Evolutionary conservation across 2,329 filamentous ascomycete genomes (phyloP).

Genomic region (Hirsutella minnesotensis): DNA sequence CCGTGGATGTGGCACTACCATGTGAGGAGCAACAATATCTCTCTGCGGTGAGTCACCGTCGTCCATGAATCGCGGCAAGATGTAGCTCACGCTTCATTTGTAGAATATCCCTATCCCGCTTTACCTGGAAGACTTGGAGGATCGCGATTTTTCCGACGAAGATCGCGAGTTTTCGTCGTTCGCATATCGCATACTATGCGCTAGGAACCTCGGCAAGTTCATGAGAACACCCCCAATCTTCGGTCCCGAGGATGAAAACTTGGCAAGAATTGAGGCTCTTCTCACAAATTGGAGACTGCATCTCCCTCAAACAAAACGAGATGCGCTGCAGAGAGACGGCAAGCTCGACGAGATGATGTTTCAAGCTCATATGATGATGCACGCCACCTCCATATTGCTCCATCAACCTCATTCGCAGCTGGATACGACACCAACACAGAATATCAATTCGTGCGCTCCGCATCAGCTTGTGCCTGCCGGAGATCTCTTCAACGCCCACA

Average conservation of each 20-base stretch:
- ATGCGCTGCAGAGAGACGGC: slow-evolving; percentile 57
- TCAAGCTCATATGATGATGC: slow-evolving; percentile 71
- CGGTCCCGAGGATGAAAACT: slow-evolving; percentile 40
- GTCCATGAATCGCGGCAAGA: no score
- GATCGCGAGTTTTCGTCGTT: slow-evolving; percentile 70
- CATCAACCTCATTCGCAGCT: slow-evolving; percentile 72
- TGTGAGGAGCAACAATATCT: slow-evolving; percentile 71
- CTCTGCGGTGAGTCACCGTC: slow-evolving; percentile 37
- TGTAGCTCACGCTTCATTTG: no score
- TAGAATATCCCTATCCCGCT: slow-evolving; percentile 46
- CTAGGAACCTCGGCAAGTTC: slow-evolving; percentile 66
- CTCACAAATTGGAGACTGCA: slow-evolving; percentile 69
- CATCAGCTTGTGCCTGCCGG: slow-evolving; percentile 38
- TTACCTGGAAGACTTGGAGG: slow-evolving; percentile 65
- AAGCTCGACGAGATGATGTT: slow-evolving; percentile 83
- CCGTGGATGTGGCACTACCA: slow-evolving; percentile 59
- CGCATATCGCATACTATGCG: slow-evolving; percentile 71
- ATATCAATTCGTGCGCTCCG: slow-evolving; percentile 55
- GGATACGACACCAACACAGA: slow-evolving; percentile 45
- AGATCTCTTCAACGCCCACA: slow-evolving; percentile 52
- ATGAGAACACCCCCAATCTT: slow-evolving; percentile 44
- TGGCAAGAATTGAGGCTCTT: slow-evolving; percentile 38
- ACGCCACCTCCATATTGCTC: slow-evolving; percentile 57
- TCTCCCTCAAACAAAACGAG: slow-evolving; percentile 59
- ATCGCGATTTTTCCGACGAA: slow-evolving; percentile 59